These are phyloP conservation scores for Aspergillus pseudoterreus DNA, from an alignment of 2,329 filamentous ascomycete genomes.

Conservation along the genomic window DNA sequence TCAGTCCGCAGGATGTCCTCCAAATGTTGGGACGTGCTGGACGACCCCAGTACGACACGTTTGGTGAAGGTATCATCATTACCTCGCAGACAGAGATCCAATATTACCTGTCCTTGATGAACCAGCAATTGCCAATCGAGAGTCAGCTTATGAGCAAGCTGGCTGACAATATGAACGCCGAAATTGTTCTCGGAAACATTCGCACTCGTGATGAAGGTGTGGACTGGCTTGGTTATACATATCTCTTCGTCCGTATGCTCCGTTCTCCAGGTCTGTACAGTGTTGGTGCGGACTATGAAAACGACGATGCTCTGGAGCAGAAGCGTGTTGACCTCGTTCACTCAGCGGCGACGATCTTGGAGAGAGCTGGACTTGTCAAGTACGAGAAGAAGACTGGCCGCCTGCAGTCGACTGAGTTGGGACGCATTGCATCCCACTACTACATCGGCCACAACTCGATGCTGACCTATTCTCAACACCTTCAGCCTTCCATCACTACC, in stretches of 20 bases:
- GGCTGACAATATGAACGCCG: conserved; percentile 93
- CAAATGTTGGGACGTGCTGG: conserved; percentile 98
- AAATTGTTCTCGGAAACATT: conserved; percentile 91
- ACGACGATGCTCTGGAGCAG: conserved; percentile 87
- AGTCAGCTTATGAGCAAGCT: conserved; percentile 91
- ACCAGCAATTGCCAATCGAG: conserved; percentile 96
- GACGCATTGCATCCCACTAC: conserved; percentile 94
- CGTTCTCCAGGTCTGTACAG: conserved; percentile 92
- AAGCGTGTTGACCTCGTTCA: conserved; percentile 97
- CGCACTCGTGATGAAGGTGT: conserved; percentile 90
- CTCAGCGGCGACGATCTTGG: conserved; percentile 81
- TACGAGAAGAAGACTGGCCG: conserved; percentile 93
- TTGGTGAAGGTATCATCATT: conserved; percentile 97
- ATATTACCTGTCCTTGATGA: conserved; percentile 93
- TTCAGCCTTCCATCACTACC: conserved; percentile 86
- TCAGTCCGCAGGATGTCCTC: conserved; percentile 94
- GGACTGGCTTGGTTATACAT: conserved; percentile 98
- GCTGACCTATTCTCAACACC: conserved; percentile 93
- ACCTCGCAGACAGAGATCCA: conserved; percentile 93
- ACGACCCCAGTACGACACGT: conserved; percentile 93
- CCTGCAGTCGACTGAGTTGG: conserved; percentile 86
- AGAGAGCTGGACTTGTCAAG: conserved; percentile 84
- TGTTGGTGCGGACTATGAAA: conserved; percentile 91
- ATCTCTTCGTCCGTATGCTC: conserved; percentile 96
- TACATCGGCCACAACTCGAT: conserved; percentile 97